Evolutionary conservation across 1,284 basidiomycete genomes (phyloP).

Genomic region (Tylopilus sp.): DNA sequence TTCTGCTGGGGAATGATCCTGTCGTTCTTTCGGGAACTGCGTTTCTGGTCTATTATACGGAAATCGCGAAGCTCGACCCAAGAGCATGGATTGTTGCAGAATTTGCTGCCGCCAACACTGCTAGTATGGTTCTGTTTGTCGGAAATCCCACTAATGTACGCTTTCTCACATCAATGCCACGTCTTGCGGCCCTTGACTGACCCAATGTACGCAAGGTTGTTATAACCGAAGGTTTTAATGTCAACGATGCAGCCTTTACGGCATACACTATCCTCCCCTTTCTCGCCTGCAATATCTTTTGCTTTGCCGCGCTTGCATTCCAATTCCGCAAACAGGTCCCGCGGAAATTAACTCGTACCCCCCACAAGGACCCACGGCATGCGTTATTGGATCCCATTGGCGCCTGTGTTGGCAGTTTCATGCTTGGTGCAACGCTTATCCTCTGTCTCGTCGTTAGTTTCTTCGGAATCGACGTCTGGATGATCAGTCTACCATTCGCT

Average conservation of each 20-base stretch:
- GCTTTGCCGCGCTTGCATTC: slow-evolving; percentile 64
- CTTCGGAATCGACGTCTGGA: slow-evolving; percentile 77
- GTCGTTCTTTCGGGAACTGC: slow-evolving; percentile 89
- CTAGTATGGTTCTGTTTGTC: slow-evolving; percentile 73
- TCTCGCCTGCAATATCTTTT: slow-evolving; percentile 66
- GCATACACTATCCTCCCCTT: slow-evolving; percentile 80
- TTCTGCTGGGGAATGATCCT: slow-evolving; percentile 92
- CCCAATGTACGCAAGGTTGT: slow-evolving; percentile 48
- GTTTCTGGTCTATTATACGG: slow-evolving; percentile 88
- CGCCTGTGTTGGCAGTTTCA: slow-evolving; percentile 62
- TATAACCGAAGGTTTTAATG: slow-evolving; percentile 71
- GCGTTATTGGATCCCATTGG: slow-evolving; percentile 63
- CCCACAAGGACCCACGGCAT: slow-evolving; percentile 53
- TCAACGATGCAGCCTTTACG: slow-evolving; percentile 75
- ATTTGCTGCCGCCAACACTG: slow-evolving; percentile 85
- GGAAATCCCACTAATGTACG: slow-evolving; percentile 80
- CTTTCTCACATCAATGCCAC: background rate
- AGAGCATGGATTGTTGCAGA: slow-evolving; percentile 65
- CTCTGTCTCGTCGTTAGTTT: slow-evolving; percentile 68
- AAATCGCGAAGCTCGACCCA: slow-evolving; percentile 67
- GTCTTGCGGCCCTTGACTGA: background rate
- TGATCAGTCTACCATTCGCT: slow-evolving; percentile 92
- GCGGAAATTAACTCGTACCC: slow-evolving; percentile 50
- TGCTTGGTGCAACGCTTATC: slow-evolving; percentile 61
- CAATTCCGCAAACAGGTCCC: slow-evolving; percentile 69